These are phyloP conservation scores for Reticulascus tulasneorum DNA, from an alignment of 2,329 filamentous ascomycete species.

Conservation along the genomic window DNA sequence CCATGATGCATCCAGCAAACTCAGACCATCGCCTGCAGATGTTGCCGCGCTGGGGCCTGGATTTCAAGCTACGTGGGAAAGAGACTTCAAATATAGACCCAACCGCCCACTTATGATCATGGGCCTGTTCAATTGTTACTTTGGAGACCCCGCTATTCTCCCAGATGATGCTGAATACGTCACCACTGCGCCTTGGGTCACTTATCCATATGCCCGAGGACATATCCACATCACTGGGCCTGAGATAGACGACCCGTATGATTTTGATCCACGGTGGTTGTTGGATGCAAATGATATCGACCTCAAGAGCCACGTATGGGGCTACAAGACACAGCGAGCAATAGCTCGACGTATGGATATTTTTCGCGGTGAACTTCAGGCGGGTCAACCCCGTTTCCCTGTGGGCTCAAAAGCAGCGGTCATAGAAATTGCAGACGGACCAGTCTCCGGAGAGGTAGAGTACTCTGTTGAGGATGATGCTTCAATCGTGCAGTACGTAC, in stretches of 20 bases:
- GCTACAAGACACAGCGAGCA: slow-evolving; percentile 61
- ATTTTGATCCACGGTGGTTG: slow-evolving; percentile 51
- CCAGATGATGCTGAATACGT: slow-evolving; percentile 39
- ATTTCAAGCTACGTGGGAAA: slow-evolving; percentile 47
- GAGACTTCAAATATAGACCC: slow-evolving; percentile 35
- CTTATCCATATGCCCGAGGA: slow-evolving; percentile 58
- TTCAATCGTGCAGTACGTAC: slow-evolving; percentile 41
- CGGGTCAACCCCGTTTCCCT: slow-evolving; percentile 40
- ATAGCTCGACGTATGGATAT: slow-evolving; percentile 52
- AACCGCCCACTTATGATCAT: slow-evolving; percentile 20
- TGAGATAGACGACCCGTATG: slow-evolving; percentile 30
- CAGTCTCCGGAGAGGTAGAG: slow-evolving; percentile 31
- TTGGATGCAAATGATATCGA: slow-evolving; percentile 46
- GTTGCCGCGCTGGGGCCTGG: slow-evolving; percentile 44
- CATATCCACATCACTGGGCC: slow-evolving; percentile 47
- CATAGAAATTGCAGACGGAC: slow-evolving; percentile 42
- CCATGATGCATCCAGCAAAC: slow-evolving; percentile 47
- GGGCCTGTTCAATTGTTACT: slow-evolving; percentile 17
- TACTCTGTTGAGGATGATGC: slow-evolving; percentile 48
- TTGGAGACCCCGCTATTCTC: slow-evolving; percentile 31
- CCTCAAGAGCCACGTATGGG: slow-evolving; percentile 57
- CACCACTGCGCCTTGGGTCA: slow-evolving; percentile 45
- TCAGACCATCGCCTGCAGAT: slow-evolving; percentile 48
- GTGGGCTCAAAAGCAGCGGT: slow-evolving; percentile 35
- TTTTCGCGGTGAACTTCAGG: slow-evolving; percentile 43